A percentile compares a stretch with the other conserved stretches of the same genome.
These are phyloP conservation scores for Lolium rigidum DNA, from an alignment of 176 grass and related monocot genomes.

Conservation along the genomic window DNA sequence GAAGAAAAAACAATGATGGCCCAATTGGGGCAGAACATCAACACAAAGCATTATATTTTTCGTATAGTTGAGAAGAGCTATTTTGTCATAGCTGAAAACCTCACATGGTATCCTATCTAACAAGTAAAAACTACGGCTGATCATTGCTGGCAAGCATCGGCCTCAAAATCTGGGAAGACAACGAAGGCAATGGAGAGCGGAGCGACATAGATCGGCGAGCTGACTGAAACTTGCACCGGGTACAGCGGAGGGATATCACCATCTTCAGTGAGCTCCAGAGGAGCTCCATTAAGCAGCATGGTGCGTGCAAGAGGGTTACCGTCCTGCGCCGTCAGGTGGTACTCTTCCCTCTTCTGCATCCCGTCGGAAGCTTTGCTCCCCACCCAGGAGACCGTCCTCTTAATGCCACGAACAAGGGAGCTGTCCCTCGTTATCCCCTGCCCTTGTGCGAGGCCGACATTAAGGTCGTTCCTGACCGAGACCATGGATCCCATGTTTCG, in stretches of 20 bases:
- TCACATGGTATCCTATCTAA: slow-evolving; percentile 18
- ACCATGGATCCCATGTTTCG: slow-evolving; percentile 63
- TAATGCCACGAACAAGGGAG: slow-evolving; percentile 61
- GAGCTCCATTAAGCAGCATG: slow-evolving; percentile 79
- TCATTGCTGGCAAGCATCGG: slow-evolving; percentile 62
- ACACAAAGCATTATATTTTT: slow-evolving; percentile 10
- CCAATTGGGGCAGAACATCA: slow-evolving; percentile 46
- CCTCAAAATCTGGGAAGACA: slow-evolving; percentile 87
- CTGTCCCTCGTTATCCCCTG: slow-evolving; percentile 63
- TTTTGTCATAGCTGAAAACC: slow-evolving; percentile 29
- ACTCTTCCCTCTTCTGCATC: slow-evolving; percentile 74
- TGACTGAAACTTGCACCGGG: slow-evolving; percentile 56
- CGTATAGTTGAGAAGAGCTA: not conserved
- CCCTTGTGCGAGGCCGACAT: slow-evolving; percentile 53
- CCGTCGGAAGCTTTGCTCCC: slow-evolving; percentile 79
- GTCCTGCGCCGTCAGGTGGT: slow-evolving; percentile 68
- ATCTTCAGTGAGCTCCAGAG: slow-evolving; percentile 71
- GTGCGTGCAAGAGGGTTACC: slow-evolving; percentile 61
- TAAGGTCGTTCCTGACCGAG: slow-evolving; percentile 71
- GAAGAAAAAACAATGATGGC: slow-evolving; percentile 18
- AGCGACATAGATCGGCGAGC: slow-evolving; percentile 62
- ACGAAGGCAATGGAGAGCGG: slow-evolving; percentile 81
- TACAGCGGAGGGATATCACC: slow-evolving; percentile 67
- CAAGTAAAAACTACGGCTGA: not conserved
- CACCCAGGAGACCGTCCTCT: slow-evolving; percentile 84